Base-by-base conservation (phyloP, 1,284 basidiomycete genomes). In the Moniliella sp. region DNA sequence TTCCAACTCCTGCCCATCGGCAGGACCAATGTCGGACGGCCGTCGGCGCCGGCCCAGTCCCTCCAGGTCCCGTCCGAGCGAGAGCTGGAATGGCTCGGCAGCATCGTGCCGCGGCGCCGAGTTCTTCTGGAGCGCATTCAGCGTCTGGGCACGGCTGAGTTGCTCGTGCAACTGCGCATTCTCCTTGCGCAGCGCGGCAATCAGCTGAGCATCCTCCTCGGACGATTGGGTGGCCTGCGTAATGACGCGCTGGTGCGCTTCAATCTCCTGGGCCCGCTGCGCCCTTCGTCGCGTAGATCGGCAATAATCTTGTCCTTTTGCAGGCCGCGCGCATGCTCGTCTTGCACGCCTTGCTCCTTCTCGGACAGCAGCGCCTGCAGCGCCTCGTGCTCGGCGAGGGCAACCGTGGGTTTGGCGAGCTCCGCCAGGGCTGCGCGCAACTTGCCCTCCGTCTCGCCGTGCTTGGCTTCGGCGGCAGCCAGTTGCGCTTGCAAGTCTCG, bases 121-220 rank as follows among this genome's bases (percentile, higher is more conserved):
- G 37, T 57, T 57, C 43, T 56, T 54, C 37, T 50, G 43, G 34
- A 54, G 34, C 11, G 49, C 46, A 40, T 50, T 51, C 32, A 56
- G 41, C 4, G 88, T 82, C 53, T 83, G 83, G 13, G 84, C 76
- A 16, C 91, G 74, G 53, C 86, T 84, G 43, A 97, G 74, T 61
- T 97, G 88, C 59, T 97, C 91, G 39, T 83, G 79, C 31, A 97
- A 67, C 43, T 66, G 75, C 60, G 76, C 75, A 41, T 97, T 75
- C 66, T 99, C 91, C 46, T 73, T 78, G 62, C 91, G 82, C 51
- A 99, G 72, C 0, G 77, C 76, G 41, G 74, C 67, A 37, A 94
- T 81, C 16, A 86, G 76, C 7, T 76, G 76, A n/a, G n/a, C n/a
- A 54, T 88, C 82, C 46, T 86, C 82, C 9, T 72, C 68, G 3